phyloP scores from a whole-genome alignment of 2,329 filamentous ascomycete genomes.

The Cordyceps militaris region DNA sequence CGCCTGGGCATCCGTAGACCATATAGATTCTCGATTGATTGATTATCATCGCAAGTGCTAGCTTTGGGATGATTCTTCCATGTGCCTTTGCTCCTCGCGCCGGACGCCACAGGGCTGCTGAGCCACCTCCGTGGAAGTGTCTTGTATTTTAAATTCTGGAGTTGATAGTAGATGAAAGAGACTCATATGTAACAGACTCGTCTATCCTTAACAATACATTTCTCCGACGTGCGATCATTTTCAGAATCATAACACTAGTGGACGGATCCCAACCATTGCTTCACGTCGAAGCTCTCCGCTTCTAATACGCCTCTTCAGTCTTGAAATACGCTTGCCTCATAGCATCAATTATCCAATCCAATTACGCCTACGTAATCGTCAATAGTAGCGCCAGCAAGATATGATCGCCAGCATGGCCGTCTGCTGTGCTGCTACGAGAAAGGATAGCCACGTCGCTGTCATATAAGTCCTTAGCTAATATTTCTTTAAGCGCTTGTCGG shows the following conservation, averaged over 20 bases:
- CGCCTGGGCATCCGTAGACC: too few species aligned
- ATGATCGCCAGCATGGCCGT: not conserved
- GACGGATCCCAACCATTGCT: not conserved
- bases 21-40: too few species aligned
- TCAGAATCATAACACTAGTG: not conserved
- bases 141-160: too few species aligned
- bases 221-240: too few species aligned
- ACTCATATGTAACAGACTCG: too few species aligned
- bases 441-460: not conserved
- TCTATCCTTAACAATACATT: too few species aligned
- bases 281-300: not conserved
- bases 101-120: too few species aligned
- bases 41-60: too few species aligned
- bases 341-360: not conserved
- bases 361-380: not conserved
- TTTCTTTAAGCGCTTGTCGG: not conserved
- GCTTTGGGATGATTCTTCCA: too few species aligned
- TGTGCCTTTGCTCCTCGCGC: too few species aligned
- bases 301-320: not conserved
- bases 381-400: not conserved
- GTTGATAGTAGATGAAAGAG: too few species aligned
- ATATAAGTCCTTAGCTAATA: not conserved
- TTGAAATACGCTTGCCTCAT: not conserved
- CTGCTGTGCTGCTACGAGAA: not conserved
- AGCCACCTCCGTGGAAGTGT: too few species aligned